Base-by-base conservation (phyloP, 129 eudicot genomes). In the Smallanthus sonchifolius region DNA sequence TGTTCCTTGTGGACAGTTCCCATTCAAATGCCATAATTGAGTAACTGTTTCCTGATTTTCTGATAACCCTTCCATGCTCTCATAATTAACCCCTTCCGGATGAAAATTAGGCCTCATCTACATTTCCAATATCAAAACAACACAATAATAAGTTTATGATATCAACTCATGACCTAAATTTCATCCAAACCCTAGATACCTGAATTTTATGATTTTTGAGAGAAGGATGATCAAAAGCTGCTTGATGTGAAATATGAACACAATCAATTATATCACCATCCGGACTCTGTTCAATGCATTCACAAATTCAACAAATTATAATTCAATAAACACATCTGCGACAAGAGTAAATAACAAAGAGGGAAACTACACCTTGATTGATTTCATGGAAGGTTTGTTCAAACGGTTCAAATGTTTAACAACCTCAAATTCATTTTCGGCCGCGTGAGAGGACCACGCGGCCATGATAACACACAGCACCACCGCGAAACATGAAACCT, bases 251-350 rank as follows among this genome's bases (percentile, higher is more conserved):
- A 14, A 91, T 79, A 77, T 79, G 90, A 24, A 91, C 87, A 72
- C 97, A 91, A 45, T 91, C 97, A 17, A 91, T 91, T 36, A 68
- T 76, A 79, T 91, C 97, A 15, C 97, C 97, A 73, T 91, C 97
- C 52, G 92, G 87, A 43, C 87, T 84, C 87, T 84, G 77, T 42
- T 60, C n/a, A 64, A 37, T 28, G 39, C 66, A 71, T 49, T 70
- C 14, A 70, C 42, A 24, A 35, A 70, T 49, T 54, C 32, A 42
- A 72, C 6, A 63, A 40, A 48, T 36, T n/a, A 40, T 0, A 34
- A 64, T 24, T 32, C 13, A 37, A 13, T 40, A 15, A 8, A 6
- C 55, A 61, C 14, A 35, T 30, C 38, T 8, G 10, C 0, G 49
- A 7, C 7, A 36, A 35, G 5, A 65, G 42, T 32, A 7, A 42